Percentiles rank a stretch among this genome's conserved stretches.
Conservation (phyloP, 805 yeast species). For the Barnettozyma californica region DNA sequence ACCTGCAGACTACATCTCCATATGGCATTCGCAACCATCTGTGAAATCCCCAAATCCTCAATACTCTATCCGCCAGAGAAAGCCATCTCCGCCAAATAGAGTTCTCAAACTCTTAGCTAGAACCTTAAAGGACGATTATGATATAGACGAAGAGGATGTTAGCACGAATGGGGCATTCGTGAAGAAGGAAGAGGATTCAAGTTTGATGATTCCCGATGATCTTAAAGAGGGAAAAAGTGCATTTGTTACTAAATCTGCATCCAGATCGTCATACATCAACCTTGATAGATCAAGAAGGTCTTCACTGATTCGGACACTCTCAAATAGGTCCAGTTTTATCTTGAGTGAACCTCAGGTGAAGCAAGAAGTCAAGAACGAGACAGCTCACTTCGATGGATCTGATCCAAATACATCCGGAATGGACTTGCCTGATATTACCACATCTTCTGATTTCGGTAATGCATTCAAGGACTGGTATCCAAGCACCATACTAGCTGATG, state of each 20-base stretch:
- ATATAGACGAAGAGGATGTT: slow-evolving; percentile 9
- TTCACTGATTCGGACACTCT: slow-evolving; percentile 8
- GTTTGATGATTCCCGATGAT: slow-evolving; percentile 8
- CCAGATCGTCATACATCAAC: slow-evolving; percentile 21
- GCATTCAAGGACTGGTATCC: slow-evolving; percentile 35
- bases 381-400: slow-evolving; percentile 1
- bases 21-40: slow-evolving; percentile 29
- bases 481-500: slow-evolving; percentile 1
- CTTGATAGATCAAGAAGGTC: slow-evolving; percentile 15
- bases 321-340: slow-evolving; percentile 1
- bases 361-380: neutral
- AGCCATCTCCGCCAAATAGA: slow-evolving; percentile 18
- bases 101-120: slow-evolving; percentile 20
- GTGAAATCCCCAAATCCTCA: slow-evolving; percentile 20
- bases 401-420: neutral
- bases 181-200: slow-evolving; percentile 7
- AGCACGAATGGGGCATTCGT: slow-evolving; percentile 2
- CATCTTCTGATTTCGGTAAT: slow-evolving; percentile 43
- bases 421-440: slow-evolving; percentile 40
- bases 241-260: slow-evolving; percentile 20
- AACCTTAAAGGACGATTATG: slow-evolving; percentile 10
- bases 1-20: slow-evolving; percentile 23
- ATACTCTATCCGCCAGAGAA: slow-evolving; percentile 15
- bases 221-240: slow-evolving; percentile 10
- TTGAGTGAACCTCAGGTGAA: neutral